A percentile compares a stretch with the other conserved stretches of the same genome.
These are phyloP conservation scores for maize (Zea mays) DNA, from an alignment of 176 grass and related monocot genomes.

Conservation along the genomic window Zm-B73-REFERENCE-NAM-5.0 NC_050105.1:144421001-144421500, in stretches of 20 bases:
- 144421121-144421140: background rate
- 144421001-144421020: background rate
- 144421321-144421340: background rate
- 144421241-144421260: background rate
- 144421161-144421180: background rate
- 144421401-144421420: too few relatives aligned
- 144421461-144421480: too few relatives aligned
- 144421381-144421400: too few relatives aligned
- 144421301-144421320: background rate
- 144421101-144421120: background rate
- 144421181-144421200: slow-evolving; percentile 6
- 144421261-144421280: background rate
- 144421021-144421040: background rate
- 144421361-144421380: too few relatives aligned
- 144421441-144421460: too few relatives aligned
- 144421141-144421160: background rate
- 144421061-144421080: background rate
- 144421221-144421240: background rate
- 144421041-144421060: background rate
- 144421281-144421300: background rate
- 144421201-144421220: slow-evolving; percentile 9
- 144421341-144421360: background rate
- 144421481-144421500: too few relatives aligned
- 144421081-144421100: slow-evolving; percentile 1
- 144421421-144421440: too few relatives aligned